phyloP scores from a whole-genome alignment of 345 rosid genomes.

The Ricinus communis region DNA sequence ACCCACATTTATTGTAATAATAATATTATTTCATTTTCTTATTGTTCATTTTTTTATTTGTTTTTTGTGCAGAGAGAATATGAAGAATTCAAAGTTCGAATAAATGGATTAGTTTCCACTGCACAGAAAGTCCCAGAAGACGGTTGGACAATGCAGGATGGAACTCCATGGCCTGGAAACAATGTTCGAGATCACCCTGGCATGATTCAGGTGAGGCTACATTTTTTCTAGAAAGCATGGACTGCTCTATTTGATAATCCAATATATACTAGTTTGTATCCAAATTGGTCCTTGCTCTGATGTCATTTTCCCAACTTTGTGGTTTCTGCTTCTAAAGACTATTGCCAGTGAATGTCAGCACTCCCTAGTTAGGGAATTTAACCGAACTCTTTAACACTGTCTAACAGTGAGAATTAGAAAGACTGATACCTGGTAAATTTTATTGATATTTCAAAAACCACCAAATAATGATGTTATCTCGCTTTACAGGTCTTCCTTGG shows the following conservation, averaged over 20 bases:
- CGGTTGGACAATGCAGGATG: slow-evolving; percentile 99
- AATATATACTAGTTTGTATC: neutral
- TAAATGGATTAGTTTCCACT: slow-evolving; percentile 87
- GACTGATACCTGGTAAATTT: neutral
- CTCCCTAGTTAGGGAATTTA: neutral
- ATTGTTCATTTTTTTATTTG: slow-evolving; percentile 15
- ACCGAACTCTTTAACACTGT: neutral
- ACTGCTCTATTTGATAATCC: neutral
- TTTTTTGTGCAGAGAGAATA: slow-evolving; percentile 81
- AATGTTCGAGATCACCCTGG: slow-evolving; percentile 95
- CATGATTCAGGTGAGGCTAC: slow-evolving; percentile 87
- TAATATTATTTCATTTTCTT: slow-evolving; percentile 2
- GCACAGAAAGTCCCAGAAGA: slow-evolving; percentile 99
- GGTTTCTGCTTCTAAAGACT: too few species aligned
- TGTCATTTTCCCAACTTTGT: neutral
- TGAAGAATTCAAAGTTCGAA: slow-evolving; percentile 89
- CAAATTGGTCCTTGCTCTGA: neutral
- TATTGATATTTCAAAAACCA: neutral
- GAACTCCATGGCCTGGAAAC: slow-evolving; percentile 99
- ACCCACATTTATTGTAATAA: neutral
- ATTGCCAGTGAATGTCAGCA: neutral
- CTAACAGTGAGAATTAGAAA: neutral
- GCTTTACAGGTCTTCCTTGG: slow-evolving; percentile 84
- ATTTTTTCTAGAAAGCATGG: neutral
- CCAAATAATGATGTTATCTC: slow-evolving; percentile 8